These are phyloP conservation scores for Fraxinus ornus DNA, from an alignment of 305 asterid species.

Conservation along the genomic window DNA sequence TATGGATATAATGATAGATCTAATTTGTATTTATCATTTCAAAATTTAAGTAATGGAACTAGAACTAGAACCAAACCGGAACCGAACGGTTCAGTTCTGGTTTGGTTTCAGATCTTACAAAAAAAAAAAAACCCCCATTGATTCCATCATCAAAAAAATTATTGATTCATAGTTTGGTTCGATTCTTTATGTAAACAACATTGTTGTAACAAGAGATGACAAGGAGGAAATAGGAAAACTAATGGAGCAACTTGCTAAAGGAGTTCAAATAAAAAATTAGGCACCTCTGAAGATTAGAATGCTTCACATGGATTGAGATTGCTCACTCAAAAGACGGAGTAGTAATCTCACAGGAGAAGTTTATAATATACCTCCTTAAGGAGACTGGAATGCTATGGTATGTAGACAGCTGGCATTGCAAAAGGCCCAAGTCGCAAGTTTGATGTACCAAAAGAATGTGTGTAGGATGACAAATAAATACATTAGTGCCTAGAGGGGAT, in stretches of 20 bases:
- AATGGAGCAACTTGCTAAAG: not conserved
- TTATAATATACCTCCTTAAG: not conserved
- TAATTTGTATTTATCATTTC: not conserved
- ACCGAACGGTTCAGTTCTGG: not conserved
- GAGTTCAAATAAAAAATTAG: not conserved
- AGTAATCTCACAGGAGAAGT: not conserved
- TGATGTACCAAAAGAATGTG: not conserved
- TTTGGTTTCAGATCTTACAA: not conserved
- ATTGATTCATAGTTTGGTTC: not conserved
- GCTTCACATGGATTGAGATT: not conserved
- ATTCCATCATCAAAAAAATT: not conserved
- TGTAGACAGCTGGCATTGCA: not conserved
- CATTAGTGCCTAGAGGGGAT: not conserved
- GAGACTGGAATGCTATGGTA: not conserved
- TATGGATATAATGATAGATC: not conserved
- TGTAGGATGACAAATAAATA: not conserved
- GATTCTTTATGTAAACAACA: not conserved
- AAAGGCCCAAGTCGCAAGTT: not conserved
- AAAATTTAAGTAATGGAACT: not conserved
- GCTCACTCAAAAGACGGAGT: not conserved
- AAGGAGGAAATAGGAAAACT: not conserved
- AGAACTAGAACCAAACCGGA: not conserved
- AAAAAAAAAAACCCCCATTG: not conserved
- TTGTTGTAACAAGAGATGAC: not conserved
- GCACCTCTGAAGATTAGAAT: not conserved